A percentile compares a stretch with the other conserved stretches of the same genome.
Evolutionary conservation across 176 grass and related monocot genomes (phyloP).

Genomic region (Rhynchospora pubera): DNA sequence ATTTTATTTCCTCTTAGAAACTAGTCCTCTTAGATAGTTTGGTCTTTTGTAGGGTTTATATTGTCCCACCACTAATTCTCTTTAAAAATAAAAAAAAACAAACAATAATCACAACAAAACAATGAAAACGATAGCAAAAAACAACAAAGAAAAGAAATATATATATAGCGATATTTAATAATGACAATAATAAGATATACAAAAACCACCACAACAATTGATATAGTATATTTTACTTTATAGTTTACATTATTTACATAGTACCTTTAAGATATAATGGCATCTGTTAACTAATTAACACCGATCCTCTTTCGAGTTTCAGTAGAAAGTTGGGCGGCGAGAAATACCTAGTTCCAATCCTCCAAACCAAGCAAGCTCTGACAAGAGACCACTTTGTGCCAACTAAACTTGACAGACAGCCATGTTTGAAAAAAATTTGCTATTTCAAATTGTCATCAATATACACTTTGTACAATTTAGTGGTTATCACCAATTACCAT

Average conservation of each 20-base stretch:
- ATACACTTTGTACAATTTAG: neutral
- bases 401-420: constrained; percentile 1
- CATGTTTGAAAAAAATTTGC: neutral
- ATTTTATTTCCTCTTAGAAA: neutral
- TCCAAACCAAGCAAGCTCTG: constrained; percentile 40
- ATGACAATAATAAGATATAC: neutral
- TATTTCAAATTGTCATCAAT: neutral
- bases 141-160: neutral
- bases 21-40: neutral
- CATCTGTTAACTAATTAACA: neutral
- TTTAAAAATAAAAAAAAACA: neutral
- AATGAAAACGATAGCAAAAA: neutral
- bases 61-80: neutral
- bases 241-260: neutral
- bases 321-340: neutral
- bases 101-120: neutral
- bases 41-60: neutral
- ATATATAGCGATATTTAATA: neutral
- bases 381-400: neutral
- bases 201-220: neutral
- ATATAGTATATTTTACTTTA: neutral
- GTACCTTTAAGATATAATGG: neutral
- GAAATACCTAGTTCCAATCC: constrained; percentile 37
- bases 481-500: neutral
- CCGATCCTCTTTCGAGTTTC: neutral